Evolutionary conservation across 805 yeast genomes (phyloP), one percentile per base, ranked within the genome.

Genomic region (Spathaspora arborariae): DNA sequence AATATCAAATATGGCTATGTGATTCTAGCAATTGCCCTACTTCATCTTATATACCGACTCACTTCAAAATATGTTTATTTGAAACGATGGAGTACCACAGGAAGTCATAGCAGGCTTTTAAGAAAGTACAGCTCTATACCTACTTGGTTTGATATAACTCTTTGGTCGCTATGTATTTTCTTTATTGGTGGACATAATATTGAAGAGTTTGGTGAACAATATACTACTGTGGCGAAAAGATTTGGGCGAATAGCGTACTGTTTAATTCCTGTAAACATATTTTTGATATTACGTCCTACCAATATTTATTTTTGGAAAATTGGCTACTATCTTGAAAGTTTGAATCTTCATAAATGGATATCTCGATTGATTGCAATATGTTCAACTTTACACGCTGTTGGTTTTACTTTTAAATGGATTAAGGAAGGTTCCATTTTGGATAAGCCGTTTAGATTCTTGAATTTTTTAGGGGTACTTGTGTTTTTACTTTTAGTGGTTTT

Each of bases 271-370:
- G 61, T 85, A 27, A 79, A 80, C 52, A 64, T 84, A 2, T 70
- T 78, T 34, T 56, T 85, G 15, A 79, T 79, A 2, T 54, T 84
- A 11, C 68, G 84, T 46, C 88, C 89, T 2, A 65, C 74, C n/a
- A 49, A 56, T 20, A 41, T 49, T 6, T 44, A 45, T 20, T 46
- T 51, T 21, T 39, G 41, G 20, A 45, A 49, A 15, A 57, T 65
- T 45, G 76, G 57, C 56, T 76, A 62, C 44, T 86, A 86, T 55
- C 59, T 83, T 48, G 79, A 78, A 44, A 64, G 79, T 11, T 56
- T 86, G 10, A 70, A 70, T 16, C 54, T 85, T 7, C 95, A 86
- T 58, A 84, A 84, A 55, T 85, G 92, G 91, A 52, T 84, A 1
- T 82, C 90, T 3, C 67, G 92, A 48, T 34, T 81, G 1, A 74